phyloP scores from a whole-genome alignment of 768 basidiomycete species.

The Mrakia gelida region DNA sequence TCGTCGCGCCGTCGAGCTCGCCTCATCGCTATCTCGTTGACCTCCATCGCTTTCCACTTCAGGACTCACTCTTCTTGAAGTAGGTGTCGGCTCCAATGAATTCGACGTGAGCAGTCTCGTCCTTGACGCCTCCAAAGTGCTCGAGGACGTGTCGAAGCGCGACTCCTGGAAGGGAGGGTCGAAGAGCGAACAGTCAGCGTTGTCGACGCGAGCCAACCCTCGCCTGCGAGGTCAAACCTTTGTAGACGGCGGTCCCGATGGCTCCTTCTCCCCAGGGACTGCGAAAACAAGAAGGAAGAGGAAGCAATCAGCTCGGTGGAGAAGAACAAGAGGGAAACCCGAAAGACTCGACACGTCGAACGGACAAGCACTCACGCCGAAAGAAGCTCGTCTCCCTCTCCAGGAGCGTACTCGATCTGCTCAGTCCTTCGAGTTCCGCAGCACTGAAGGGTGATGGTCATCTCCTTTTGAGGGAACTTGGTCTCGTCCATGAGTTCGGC shows the following conservation, averaged over 20 bases:
- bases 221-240: slow-evolving; percentile 37
- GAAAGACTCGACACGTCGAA: no score
- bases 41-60: no score
- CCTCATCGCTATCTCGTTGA: no score
- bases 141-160: slow-evolving; percentile 55
- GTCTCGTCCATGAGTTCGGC: slow-evolving; percentile 54
- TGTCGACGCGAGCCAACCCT: no score
- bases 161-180: no score
- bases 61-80: slow-evolving; percentile 48
- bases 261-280: slow-evolving; percentile 39
- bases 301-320: slow-evolving; percentile 31
- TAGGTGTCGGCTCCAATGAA: slow-evolving; percentile 59
- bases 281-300: background rate
- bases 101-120: slow-evolving; percentile 54
- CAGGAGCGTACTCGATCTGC: slow-evolving; percentile 55
- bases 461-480: slow-evolving; percentile 45
- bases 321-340: slow-evolving; percentile 29
- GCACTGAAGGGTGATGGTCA: slow-evolving; percentile 57
- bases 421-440: slow-evolving; percentile 55
- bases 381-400: slow-evolving; percentile 57
- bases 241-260: slow-evolving; percentile 49
- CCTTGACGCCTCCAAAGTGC: slow-evolving; percentile 51
- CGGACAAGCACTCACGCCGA: slow-evolving; percentile 42
- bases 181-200: no score
- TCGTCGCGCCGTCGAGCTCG: no score